Conservation (phyloP, 805 yeast species). For the Suhomyces emberorum region DNA sequence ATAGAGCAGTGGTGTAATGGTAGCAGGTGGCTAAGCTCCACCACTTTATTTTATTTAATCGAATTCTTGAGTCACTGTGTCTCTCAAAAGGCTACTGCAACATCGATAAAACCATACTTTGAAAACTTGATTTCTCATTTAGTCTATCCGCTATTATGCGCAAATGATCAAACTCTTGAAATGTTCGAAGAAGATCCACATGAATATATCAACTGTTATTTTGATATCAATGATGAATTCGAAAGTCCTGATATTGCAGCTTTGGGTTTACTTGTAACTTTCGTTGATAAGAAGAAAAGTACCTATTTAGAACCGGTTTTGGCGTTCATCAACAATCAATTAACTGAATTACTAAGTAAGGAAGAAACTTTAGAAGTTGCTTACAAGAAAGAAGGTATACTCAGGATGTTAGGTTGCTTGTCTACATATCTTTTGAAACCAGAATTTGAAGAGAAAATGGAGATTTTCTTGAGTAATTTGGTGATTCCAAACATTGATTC, state of each 20-base stretch:
- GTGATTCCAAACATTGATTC: constrained; percentile 73
- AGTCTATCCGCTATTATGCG: constrained; percentile 71
- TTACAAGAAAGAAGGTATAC: constrained; percentile 71
- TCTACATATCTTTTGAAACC: constrained; percentile 58
- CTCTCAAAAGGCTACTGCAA: constrained; percentile 57
- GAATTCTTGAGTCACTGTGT: constrained; percentile 57
- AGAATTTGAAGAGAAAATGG: constrained; percentile 62
- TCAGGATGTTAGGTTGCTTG: constrained; percentile 75
- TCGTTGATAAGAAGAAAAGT: constrained; percentile 66
- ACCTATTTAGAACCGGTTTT: constrained; percentile 58
- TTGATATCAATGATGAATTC: constrained; percentile 53
- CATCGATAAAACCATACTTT: constrained; percentile 59
- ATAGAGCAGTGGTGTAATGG: constrained; percentile 71
- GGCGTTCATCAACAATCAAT: constrained; percentile 53
- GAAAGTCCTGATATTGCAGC: constrained; percentile 79
- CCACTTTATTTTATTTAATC: constrained; percentile 58
- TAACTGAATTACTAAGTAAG: constrained; percentile 30
- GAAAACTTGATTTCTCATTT: constrained; percentile 66
- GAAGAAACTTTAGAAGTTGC: constrained; percentile 46
- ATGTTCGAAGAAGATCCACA: constrained; percentile 82
- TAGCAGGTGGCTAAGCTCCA: constrained; percentile 65
- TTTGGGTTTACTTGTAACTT: constrained; percentile 61
- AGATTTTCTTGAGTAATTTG: constrained; percentile 55
- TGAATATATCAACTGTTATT: constrained; percentile 74
- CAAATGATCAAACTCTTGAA: constrained; percentile 64